These are phyloP conservation scores for Eucalyptus grandis DNA, from an alignment of 345 rosid genomes.

Conservation along the genomic window DNA sequence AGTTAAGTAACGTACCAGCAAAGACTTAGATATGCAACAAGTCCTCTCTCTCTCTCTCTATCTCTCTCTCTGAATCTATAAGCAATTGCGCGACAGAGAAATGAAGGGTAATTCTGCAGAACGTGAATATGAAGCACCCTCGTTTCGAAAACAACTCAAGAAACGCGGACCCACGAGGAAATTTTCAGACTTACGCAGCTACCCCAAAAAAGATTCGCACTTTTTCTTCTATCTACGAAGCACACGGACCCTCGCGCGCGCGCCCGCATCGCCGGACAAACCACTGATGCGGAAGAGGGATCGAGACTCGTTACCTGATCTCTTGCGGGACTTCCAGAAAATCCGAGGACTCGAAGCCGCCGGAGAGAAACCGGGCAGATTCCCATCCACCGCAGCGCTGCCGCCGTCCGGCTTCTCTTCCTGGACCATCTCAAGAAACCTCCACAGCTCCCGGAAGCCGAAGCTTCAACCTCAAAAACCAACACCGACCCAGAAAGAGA, in stretches of 20 bases:
- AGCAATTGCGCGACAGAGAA: background rate
- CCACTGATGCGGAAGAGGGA: background rate
- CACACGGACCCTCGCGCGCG: background rate
- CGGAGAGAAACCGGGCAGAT: slow-evolving; percentile 65
- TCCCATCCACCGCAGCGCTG: slow-evolving; percentile 13
- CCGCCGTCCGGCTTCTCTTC: slow-evolving; percentile 1
- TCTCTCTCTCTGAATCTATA: background rate
- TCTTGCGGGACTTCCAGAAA: slow-evolving; percentile 72
- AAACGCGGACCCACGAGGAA: background rate
- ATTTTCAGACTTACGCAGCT: background rate
- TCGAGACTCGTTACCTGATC: slow-evolving; percentile 36
- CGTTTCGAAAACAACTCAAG: background rate
- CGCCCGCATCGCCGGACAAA: background rate
- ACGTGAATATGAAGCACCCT: background rate
- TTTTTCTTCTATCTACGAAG: background rate
- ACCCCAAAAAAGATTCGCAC: background rate
- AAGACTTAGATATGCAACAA: background rate
- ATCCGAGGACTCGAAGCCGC: slow-evolving; percentile 42
- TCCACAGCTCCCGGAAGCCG: background rate
- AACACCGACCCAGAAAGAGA: background rate
- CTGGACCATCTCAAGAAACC: background rate
- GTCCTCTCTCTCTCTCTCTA: background rate
- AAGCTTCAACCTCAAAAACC: background rate
- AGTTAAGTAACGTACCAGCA: background rate
- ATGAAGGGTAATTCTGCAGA: background rate